Conservation (phyloP, 2,329 filamentous ascomycete genomes). For the Tolypocladium nubicola region DNA sequence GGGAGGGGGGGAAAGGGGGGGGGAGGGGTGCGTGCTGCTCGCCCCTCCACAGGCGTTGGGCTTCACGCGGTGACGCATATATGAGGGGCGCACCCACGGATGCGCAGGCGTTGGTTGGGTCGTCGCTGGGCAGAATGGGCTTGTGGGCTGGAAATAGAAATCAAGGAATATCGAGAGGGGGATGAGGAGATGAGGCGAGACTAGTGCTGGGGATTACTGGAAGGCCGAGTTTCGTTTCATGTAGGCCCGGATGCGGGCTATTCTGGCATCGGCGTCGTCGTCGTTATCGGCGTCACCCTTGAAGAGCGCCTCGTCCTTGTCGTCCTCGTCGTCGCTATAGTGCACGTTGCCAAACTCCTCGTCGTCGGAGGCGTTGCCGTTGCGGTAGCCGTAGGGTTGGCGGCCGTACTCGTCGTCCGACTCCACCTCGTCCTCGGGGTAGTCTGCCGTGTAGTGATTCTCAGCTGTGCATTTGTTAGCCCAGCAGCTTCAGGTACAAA, state of each 20-base stretch:
- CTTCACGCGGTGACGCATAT: neutral
- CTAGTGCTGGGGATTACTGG: neutral
- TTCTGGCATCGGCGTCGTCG: conserved; percentile 20
- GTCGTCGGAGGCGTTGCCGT: conserved; percentile 40
- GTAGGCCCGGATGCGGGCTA: conserved; percentile 27
- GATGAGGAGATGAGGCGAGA: neutral
- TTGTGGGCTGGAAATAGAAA: neutral
- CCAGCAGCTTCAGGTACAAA: neutral
- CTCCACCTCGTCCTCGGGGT: conserved; percentile 69
- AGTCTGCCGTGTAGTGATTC: conserved; percentile 70
- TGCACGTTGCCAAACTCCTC: conserved; percentile 45
- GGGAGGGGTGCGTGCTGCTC: neutral
- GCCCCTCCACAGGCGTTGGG: neutral
- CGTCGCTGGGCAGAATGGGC: neutral
- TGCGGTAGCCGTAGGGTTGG: conserved; percentile 44
- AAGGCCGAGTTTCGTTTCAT: conserved; percentile 21
- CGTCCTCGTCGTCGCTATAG: conserved; percentile 27
- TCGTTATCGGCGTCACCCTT: conserved; percentile 25
- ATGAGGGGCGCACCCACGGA: neutral
- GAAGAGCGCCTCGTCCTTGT: conserved; percentile 26
- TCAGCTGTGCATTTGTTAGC: conserved; percentile 40
- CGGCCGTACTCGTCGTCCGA: conserved; percentile 47
- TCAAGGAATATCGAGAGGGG: neutral
- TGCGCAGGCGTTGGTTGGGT: neutral
- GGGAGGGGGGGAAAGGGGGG: neutral